Base-by-base conservation (phyloP, 495 filamentous ascomycete genomes). In the Ramalina intermedia region DNA sequence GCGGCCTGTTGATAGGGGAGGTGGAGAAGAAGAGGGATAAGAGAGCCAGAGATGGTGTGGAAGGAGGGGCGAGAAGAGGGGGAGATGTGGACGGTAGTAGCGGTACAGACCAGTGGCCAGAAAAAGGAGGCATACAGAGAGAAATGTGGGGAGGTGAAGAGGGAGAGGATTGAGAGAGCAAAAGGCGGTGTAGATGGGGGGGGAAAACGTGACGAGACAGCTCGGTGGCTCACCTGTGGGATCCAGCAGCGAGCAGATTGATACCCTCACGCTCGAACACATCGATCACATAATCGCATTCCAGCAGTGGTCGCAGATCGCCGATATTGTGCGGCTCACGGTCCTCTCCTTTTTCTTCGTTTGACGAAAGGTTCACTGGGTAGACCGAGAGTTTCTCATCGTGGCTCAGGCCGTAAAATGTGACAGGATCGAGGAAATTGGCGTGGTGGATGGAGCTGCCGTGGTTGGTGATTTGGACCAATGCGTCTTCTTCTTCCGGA, bases 381-480 rank as follows among this genome's bases (percentile, higher is more conserved):
- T 93, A 87, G 46, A 94, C 71, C 6, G 84, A 82, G 39, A 94
- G 77, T 43, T 71, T 74, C 61, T 93, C 84, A 61, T 93, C 86
- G 58, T 88, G 82, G 50, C 82, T 87, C 3, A 89, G 63, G 14
- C 80, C 84, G 58, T 74, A 90, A 53, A 90, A 74, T 47, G 81
- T 75, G 7, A 69, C 73, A 24, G 76, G 66, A 48, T 69, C 74
- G 5, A 95, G 66, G 61, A 94, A 96, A 14, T 81, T 85, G 17
- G 87, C 81, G 52, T 81, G 85, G 62, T 94, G 86, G 35, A 98
- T 78, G 2, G 87, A 90, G 47, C 72, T 69, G 53, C 71, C 79
- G 62, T 91, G 85, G 66, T 98, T 96, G 63, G 94, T 80, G 12
- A 91, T 82, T 59, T 88, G 84, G 35, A 83, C 66, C 6, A 95